These are phyloP conservation scores for Lasiosphaeria miniovina DNA, from an alignment of 495 filamentous ascomycete genomes.

Conservation along the genomic window DNA sequence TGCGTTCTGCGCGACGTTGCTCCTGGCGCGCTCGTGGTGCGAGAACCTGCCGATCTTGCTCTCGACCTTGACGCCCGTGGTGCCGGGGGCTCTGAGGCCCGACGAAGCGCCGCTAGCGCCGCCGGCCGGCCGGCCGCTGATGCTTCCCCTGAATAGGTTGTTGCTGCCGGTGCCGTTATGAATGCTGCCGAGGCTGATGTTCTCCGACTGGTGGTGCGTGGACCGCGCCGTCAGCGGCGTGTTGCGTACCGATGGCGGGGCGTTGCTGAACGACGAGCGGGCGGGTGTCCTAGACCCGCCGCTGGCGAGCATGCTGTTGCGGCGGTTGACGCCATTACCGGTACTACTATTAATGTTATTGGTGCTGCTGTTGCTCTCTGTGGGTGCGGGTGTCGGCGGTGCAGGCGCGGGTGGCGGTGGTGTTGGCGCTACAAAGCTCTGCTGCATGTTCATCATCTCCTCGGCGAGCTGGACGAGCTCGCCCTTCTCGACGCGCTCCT, in stretches of 20 bases:
- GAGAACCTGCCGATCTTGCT: slow-evolving; percentile 42
- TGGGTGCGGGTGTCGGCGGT: slow-evolving; percentile 10
- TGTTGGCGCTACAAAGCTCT: slow-evolving; percentile 19
- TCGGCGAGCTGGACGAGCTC: slow-evolving; percentile 91
- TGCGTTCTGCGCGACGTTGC: slow-evolving; percentile 19
- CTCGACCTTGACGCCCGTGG: slow-evolving; percentile 20
- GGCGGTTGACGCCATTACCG: slow-evolving; percentile 2
- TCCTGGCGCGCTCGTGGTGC: slow-evolving; percentile 42
- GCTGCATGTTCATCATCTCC: slow-evolving; percentile 70
- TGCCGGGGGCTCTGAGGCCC: slow-evolving; percentile 43
- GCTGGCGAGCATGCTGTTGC: background rate
- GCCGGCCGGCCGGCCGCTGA: slow-evolving; percentile 5
- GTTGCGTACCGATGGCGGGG: background rate
- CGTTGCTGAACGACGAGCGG: background rate
- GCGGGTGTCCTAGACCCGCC: background rate
- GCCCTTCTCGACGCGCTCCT: slow-evolving; percentile 86
- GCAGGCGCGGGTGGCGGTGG: slow-evolving; percentile 6
- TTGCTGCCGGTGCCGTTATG: slow-evolving; percentile 2
- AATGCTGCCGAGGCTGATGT: background rate
- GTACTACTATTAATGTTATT: background rate
- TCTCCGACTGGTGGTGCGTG: background rate
- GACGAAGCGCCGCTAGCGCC: slow-evolving; percentile 27
- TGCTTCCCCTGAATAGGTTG: slow-evolving; percentile 14
- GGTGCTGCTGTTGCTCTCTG: slow-evolving; percentile 6
- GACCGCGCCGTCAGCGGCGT: background rate